Conservation (phyloP, 352 stramenopile genomes). For the Chrysophaeum taylorii region DNA sequence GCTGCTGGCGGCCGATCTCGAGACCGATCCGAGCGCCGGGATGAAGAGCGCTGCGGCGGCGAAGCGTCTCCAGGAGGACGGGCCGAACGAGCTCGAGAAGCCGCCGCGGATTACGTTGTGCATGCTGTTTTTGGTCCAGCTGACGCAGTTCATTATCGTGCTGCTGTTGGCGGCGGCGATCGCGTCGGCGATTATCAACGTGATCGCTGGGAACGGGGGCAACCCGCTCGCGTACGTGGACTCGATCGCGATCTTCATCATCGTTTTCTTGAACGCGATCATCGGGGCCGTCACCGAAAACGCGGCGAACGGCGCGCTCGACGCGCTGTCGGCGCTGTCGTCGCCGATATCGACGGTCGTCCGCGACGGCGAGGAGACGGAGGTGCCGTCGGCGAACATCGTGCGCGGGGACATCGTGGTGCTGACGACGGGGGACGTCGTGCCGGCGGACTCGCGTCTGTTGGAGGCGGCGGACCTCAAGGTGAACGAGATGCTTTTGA, state of each 20-base stretch:
- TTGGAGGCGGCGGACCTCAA: constrained; percentile 61
- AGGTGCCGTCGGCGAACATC: background rate
- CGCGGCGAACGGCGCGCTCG: background rate
- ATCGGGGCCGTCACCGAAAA: background rate
- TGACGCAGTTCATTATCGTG: background rate
- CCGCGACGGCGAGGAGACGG: background rate
- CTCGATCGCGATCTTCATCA: background rate
- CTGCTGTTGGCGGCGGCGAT: background rate
- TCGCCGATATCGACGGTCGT: background rate
- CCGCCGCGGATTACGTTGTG: background rate
- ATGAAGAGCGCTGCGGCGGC: background rate
- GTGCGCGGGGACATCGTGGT: background rate
- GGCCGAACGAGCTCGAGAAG: background rate
- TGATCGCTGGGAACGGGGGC: background rate
- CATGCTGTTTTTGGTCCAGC: background rate
- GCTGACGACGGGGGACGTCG: constrained; percentile 53
- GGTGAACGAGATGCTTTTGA: constrained; percentile 65
- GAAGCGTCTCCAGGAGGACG: background rate
- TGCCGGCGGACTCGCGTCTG: constrained; percentile 61
- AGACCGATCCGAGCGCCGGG: background rate
- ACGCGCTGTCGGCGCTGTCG: background rate
- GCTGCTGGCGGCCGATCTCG: background rate
- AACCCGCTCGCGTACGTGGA: background rate
- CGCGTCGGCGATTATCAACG: background rate
- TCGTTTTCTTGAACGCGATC: background rate